Conservation (phyloP, 805 yeast genomes). For the Monosporozyma unispora region DNA sequence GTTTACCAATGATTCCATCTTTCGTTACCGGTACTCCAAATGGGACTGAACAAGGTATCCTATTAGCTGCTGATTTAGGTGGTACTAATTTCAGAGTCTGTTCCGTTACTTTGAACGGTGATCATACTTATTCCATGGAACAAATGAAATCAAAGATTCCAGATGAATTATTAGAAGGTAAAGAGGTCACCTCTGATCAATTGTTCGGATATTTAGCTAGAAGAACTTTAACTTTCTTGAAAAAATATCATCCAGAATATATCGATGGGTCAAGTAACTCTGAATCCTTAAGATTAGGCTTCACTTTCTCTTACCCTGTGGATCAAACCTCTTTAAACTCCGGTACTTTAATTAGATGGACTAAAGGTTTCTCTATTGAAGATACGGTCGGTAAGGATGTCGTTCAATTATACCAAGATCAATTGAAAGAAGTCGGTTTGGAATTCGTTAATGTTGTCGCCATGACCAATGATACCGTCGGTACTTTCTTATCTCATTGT, state of each 20-base stretch:
- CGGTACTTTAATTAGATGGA: constrained; percentile 88
- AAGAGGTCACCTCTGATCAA: constrained; percentile 42
- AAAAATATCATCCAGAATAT: constrained; percentile 48
- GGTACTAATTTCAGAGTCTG: constrained; percentile 96
- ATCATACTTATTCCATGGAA: constrained; percentile 62
- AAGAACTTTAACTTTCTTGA: constrained; percentile 55
- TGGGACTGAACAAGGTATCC: constrained; percentile 77
- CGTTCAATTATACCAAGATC: constrained; percentile 59
- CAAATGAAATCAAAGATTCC: constrained; percentile 80
- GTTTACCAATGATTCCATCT: constrained; percentile 88
- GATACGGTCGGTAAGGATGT: constrained; percentile 85
- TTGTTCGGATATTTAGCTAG: constrained; percentile 69
- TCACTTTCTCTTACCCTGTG: constrained; percentile 92
- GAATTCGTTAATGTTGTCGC: constrained; percentile 68
- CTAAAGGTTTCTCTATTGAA: constrained; percentile 81
- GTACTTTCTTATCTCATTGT: constrained; percentile 81
- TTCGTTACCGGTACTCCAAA: constrained; percentile 79
- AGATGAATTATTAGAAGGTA: constrained; percentile 56
- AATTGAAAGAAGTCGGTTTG: constrained; percentile 48
- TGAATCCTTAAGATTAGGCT: constrained; percentile 60
- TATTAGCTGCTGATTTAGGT: constrained; percentile 87
- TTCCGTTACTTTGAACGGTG: constrained; percentile 68
- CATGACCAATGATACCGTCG: constrained; percentile 92
- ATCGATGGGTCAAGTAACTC: constrained; percentile 13
- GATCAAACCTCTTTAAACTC: constrained; percentile 70